Percentiles rank a stretch among this genome's conserved stretches.
These are phyloP conservation scores for Penicillium vulpinum DNA, from an alignment of 2,329 filamentous ascomycete species.

Conservation along the genomic window DNA sequence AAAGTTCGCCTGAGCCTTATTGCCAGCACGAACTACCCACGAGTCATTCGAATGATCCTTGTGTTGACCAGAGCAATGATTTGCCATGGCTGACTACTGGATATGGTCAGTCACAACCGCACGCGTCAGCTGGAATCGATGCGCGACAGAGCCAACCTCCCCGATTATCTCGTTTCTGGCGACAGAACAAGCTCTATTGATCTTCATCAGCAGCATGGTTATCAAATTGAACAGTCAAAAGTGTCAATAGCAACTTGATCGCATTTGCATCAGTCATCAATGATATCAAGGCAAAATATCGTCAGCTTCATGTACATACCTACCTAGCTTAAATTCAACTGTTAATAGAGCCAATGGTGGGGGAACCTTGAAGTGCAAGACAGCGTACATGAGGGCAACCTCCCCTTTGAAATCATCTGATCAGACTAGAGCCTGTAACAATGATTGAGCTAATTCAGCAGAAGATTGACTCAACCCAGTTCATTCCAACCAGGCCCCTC, in stretches of 20 bases:
- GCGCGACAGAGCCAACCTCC: neutral
- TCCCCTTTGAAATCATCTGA: neutral
- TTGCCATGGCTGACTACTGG: neutral
- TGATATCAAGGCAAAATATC: neutral
- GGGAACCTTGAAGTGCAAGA: neutral
- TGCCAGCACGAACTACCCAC: neutral
- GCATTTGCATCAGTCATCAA: neutral
- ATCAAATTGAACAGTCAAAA: constrained; percentile 5
- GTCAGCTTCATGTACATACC: neutral
- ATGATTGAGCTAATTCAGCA: neutral
- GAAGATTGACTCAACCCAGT: neutral
- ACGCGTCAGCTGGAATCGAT: neutral
- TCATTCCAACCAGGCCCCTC: neutral
- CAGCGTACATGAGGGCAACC: neutral
- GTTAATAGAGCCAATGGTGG: neutral
- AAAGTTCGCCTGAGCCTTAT: neutral
- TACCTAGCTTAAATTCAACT: neutral
- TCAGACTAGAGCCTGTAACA: neutral
- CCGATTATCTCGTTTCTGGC: constrained; percentile 20
- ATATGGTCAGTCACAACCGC: neutral
- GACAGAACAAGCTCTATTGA: constrained; percentile 30
- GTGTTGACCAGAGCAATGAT: neutral
- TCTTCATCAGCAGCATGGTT: constrained; percentile 1
- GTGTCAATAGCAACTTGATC: neutral
- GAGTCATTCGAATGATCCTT: neutral